Evolutionary conservation across 768 basidiomycete species (phyloP).

Genomic region (Hysterangium stoloniferum): DNA sequence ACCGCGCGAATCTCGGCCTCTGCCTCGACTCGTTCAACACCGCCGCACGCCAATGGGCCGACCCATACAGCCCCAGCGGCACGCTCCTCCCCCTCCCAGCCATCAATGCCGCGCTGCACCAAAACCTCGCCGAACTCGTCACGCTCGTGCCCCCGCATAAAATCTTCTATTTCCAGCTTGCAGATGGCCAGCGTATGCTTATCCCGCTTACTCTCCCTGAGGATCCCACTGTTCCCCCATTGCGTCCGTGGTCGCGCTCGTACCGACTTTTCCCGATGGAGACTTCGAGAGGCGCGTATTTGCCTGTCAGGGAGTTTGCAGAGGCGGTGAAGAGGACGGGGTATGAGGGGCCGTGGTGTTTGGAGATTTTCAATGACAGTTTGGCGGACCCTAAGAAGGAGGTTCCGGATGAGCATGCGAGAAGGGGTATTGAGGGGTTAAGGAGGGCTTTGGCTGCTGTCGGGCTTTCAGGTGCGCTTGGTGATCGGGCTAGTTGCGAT

Average conservation of each 20-base stretch:
- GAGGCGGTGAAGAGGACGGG: conserved; percentile 26
- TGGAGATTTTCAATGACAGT: conserved; percentile 33
- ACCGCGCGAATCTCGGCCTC: conserved; percentile 31
- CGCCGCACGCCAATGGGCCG: conserved; percentile 32
- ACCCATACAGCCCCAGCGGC: conserved; percentile 23
- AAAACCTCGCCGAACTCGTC: conserved; percentile 24
- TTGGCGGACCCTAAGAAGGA: conserved; percentile 19
- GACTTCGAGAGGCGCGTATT: conserved; percentile 21
- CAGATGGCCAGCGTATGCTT: conserved; percentile 24
- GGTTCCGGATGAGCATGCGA: conserved; percentile 21
- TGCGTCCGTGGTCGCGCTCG: conserved; percentile 33
- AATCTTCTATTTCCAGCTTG: conserved; percentile 35
- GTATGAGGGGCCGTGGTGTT: conserved; percentile 29
- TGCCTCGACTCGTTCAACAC: conserved; percentile 32
- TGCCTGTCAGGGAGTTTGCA: conserved; percentile 30
- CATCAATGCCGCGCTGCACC: conserved; percentile 15
- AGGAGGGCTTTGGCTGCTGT: conserved; percentile 17
- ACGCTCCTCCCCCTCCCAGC: conserved; percentile 16
- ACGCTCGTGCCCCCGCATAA: conserved; percentile 26
- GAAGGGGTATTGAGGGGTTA: conserved; percentile 21
- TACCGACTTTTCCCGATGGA: conserved; percentile 33
- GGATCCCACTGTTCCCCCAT: conserved; percentile 20
- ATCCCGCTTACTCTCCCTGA: conserved; percentile 16
- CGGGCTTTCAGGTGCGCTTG: conserved; percentile 1
- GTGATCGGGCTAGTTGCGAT: too few relatives aligned